A percentile compares a stretch with the other conserved stretches of the same genome.
Conservation (phyloP, 805 yeast species). For the Zygotorulaspora chibaensis region DNA sequence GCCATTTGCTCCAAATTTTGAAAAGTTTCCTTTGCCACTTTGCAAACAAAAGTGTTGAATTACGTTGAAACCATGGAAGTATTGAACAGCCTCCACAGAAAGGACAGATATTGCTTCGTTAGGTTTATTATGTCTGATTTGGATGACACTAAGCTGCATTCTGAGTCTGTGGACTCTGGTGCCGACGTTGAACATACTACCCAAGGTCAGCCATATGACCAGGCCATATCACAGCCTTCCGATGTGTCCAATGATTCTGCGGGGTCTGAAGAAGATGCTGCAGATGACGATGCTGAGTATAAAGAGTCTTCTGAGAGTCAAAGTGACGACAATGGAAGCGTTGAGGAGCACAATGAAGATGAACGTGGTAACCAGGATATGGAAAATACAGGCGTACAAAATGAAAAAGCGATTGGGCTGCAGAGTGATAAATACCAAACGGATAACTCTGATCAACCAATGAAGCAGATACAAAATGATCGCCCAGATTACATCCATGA, state of each 20-base stretch:
- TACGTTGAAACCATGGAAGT: too few species aligned
- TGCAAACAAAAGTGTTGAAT: background rate
- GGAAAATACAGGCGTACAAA: constrained; percentile 3
- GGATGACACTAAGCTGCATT: background rate
- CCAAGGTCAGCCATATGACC: too few species aligned
- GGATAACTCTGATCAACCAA: constrained; percentile 4
- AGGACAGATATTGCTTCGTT: too few species aligned
- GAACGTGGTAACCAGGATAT: constrained; percentile 2
- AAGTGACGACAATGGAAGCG: constrained; percentile 2
- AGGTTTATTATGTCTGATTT: constrained; percentile 5
- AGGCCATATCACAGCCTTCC: too few species aligned
- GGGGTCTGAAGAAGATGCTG: constrained; percentile 5
- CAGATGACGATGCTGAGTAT: constrained; percentile 6
- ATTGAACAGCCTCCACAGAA: too few species aligned
- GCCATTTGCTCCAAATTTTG: background rate
- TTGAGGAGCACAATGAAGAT: constrained; percentile 12
- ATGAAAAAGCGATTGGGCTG: background rate
- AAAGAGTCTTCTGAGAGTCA: constrained; percentile 5
- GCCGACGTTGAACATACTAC: too few species aligned
- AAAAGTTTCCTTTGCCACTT: constrained; percentile 1
- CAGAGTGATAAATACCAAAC: constrained; percentile 9
- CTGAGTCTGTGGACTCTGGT: too few species aligned
- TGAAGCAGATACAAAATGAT: constrained; percentile 1
- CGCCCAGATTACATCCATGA: constrained; percentile 9
- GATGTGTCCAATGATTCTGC: background rate